Evolutionary conservation across 805 yeast genomes (phyloP).

Genomic region (Barnettozyma botsteinii): DNA sequence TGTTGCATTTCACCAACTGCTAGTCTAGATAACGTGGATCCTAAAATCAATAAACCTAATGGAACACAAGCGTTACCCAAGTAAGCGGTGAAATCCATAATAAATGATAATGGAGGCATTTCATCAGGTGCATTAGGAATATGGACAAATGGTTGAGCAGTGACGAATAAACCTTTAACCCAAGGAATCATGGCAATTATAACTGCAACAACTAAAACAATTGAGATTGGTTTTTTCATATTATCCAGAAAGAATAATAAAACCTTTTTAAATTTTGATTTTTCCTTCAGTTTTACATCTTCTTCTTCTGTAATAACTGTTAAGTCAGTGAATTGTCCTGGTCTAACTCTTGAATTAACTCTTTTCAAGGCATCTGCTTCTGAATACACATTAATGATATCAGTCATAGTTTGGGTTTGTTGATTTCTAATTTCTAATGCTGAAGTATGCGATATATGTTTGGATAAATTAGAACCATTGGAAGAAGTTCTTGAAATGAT

Average conservation of each 20-base stretch:
- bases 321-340: slow-evolving; percentile 20
- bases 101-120: slow-evolving; percentile 76
- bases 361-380: slow-evolving; percentile 19
- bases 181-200: slow-evolving; percentile 83
- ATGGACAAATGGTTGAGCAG: slow-evolving; percentile 28
- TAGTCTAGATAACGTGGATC: slow-evolving; percentile 83
- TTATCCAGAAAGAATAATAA: slow-evolving; percentile 40
- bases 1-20: slow-evolving; percentile 43
- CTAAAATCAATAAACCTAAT: slow-evolving; percentile 74
- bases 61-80: slow-evolving; percentile 90
- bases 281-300: not conserved
- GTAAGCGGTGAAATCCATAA: slow-evolving; percentile 76
- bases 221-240: slow-evolving; percentile 66
- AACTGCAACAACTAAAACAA: slow-evolving; percentile 61
- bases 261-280: slow-evolving; percentile 3
- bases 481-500: not conserved
- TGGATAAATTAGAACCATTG: not conserved
- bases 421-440: slow-evolving; percentile 10
- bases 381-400: slow-evolving; percentile 44
- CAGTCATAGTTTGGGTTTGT: slow-evolving; percentile 27
- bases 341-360: slow-evolving; percentile 14
- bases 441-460: slow-evolving; percentile 3
- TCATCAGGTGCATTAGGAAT: slow-evolving; percentile 80
- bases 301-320: slow-evolving; percentile 7
- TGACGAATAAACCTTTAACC: slow-evolving; percentile 67